Evolutionary conservation across 2,329 filamentous ascomycete species (phyloP).

Genomic region (Neofusicoccum ribis): DNA sequence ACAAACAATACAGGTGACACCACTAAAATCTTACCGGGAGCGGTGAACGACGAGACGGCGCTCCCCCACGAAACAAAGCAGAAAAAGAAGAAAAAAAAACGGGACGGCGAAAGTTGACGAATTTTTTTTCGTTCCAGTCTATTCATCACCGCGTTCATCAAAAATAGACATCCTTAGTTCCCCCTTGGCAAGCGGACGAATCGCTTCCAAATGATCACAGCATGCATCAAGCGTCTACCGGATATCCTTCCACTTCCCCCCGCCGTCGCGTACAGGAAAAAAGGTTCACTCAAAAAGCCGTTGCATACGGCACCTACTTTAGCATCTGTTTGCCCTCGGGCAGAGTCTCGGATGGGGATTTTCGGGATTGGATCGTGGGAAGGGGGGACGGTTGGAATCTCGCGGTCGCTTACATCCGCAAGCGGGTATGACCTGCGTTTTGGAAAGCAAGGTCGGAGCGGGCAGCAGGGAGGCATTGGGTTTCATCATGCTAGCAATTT

Average conservation of each 20-base stretch:
- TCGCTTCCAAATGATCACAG: neutral
- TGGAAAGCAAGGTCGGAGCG: neutral
- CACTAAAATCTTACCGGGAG: too few relatives aligned
- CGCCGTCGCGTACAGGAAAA: neutral
- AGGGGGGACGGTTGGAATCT: too few relatives aligned
- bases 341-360: too few relatives aligned
- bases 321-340: too few relatives aligned
- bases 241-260: neutral
- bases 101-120: neutral
- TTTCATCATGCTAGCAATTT: slow-evolving; percentile 10
- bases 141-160: neutral
- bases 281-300: neutral
- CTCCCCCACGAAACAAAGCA: too few relatives aligned
- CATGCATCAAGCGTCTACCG: slow-evolving; percentile 2
- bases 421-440: neutral
- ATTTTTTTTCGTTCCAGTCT: neutral
- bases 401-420: neutral
- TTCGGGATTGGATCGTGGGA: too few relatives aligned
- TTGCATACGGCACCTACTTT: too few relatives aligned
- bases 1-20: slow-evolving; percentile 1
- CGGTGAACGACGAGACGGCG: neutral
- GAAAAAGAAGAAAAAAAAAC: neutral
- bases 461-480: neutral
- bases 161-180: slow-evolving; percentile 13
- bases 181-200: neutral